Base-by-base conservation (phyloP, 441 rosid genomes). In the Arabidopsis hybrid region DNA sequence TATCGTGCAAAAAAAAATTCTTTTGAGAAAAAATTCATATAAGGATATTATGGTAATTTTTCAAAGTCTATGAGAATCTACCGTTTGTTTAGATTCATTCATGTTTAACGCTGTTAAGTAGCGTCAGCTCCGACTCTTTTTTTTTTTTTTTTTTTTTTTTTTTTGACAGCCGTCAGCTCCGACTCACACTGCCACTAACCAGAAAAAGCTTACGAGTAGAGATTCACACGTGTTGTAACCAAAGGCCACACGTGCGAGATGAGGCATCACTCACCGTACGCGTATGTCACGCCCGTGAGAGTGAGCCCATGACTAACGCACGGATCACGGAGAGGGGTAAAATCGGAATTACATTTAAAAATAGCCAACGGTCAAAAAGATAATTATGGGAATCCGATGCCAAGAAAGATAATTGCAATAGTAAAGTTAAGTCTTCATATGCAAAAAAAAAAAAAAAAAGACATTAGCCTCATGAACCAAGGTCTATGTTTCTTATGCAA, bases 261-360 rank as follows among this genome's bases (percentile, higher is more conserved):
- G 71, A 39, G 70, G 79, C 74, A 69, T 76, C 75, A 47, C 18
- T 13, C 75, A 69, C 75, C 79, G 79, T 76, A 76, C 79, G 61
- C 79, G 79, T 70, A 55, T 75, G 70, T 75, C 70, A 75, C 79
- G 47, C 79, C 79, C 74, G 71, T 76, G 75, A 75, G 69, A 21
- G n/a, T n/a, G 13, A 40, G 32, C 74, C 74, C 79, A 75, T 69
- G 17, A 13, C 32, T 47, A 12, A 29, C 61, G 71, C 79, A 76
- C 75, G 53, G 60, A 69, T 76, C 75, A 57, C 61, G 79, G 71
- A 64, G 79, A 70, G 10, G 60, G 71, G 40, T 57, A 57, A 31
- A 56, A 18, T 5, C 8, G 71, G 55, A 57, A 76, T 16, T 0
- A 8, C 3, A 34, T 60, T 50, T 6, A 11, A 36, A 31, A 12